Conservation (phyloP, 305 asterid genomes). For the Rubia tinctorum region DNA sequence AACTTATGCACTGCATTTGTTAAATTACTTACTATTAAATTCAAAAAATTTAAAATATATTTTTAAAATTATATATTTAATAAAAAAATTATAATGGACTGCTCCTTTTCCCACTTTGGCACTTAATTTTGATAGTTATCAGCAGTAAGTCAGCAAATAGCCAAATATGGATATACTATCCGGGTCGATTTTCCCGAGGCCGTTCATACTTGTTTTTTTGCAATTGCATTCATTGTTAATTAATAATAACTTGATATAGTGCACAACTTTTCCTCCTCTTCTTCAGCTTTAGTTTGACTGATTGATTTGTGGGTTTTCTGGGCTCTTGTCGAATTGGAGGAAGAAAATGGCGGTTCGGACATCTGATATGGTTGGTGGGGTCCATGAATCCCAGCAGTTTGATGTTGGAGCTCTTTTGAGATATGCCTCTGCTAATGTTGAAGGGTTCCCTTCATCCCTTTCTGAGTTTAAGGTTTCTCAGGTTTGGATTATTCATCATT, state of each 20-base stretch:
- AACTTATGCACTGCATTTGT: no score
- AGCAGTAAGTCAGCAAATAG: not conserved
- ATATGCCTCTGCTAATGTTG: constrained; percentile 64
- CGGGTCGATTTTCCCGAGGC: constrained; percentile 11
- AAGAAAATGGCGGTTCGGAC: constrained; percentile 57
- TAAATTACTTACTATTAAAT: no score
- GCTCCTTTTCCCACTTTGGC: not conserved
- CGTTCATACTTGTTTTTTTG: not conserved
- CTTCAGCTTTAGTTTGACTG: not conserved
- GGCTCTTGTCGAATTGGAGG: not conserved
- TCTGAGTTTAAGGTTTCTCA: constrained; percentile 59
- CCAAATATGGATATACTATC: not conserved
- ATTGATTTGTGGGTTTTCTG: not conserved
- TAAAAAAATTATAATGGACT: no score
- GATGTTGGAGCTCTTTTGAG: constrained; percentile 53
- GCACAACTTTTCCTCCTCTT: not conserved
- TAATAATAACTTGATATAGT: not conserved
- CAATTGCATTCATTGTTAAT: not conserved
- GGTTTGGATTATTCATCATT: constrained; percentile 34
- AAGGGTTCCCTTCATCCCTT: constrained; percentile 65
- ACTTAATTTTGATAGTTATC: not conserved
- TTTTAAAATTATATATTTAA: no score
- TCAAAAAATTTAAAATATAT: no score
- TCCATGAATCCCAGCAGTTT: constrained; percentile 68
- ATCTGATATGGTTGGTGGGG: constrained; percentile 61